Base-by-base conservation (phyloP, 768 basidiomycete species). In the Collybia nuda region DNA sequence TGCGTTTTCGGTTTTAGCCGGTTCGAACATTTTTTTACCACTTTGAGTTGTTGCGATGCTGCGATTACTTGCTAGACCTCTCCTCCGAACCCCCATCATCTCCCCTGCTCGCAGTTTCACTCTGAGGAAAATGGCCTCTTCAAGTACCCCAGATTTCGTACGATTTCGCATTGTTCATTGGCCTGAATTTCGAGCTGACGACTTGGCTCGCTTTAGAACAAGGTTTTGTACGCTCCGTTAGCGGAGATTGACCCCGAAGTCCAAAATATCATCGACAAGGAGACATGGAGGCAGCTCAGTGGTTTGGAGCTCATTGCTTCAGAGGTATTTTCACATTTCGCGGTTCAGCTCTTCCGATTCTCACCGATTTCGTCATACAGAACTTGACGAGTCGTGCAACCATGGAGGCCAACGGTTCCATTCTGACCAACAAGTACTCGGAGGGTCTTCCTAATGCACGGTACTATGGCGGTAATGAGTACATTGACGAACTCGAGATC, bases 261-360 rank as follows among this genome's bases (percentile, higher is more conserved):
- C 65, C 84, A 93, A 72, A 93, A 95, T 69, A 92, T 99, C 78
- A 91, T 99, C 75, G 94, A 98, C 78, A 93, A 92, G 77, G 93
- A 98, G 79, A 96, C 92, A 72, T 98, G 94, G 95, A 77, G 96
- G 60, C 96, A 98, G 78, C 96, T 87, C 70, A 91, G 92, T 41
- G 96, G 96, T 50, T 85, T 99, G 55, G 97, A 98, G 75, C 88
- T 99, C 67, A 98, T 99, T 66, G 97, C 97, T 47, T 98, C 96
- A 52, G 97, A 98, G 86, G 94, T 95, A 54, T 57, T 77, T 54
- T 15, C 5, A 4, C 32, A 5, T 32, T 11, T 50, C 43, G 32
- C 48, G 23, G 42, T 29, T 47, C 5, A 3, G 21, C 22, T 39
- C 12, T 23, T 32, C 21, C 23, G 15, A 18, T 14, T 28, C n/a